These are phyloP conservation scores for Trichoderma simmonsii DNA, from an alignment of 2,329 filamentous ascomycete species.

Conservation along the genomic window DNA sequence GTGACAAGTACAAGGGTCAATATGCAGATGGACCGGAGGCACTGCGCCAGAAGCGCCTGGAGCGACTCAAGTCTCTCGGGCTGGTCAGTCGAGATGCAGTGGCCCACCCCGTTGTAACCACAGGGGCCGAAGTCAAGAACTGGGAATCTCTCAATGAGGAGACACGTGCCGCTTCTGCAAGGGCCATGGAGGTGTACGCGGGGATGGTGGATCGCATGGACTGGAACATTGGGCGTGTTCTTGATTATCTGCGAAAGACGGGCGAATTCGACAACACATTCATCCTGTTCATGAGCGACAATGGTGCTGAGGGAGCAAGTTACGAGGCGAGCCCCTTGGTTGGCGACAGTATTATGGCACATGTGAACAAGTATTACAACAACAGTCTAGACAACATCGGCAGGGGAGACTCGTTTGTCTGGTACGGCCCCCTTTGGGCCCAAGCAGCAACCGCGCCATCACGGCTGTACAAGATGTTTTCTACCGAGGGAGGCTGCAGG, in stretches of 20 bases:
- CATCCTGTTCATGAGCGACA: conserved; percentile 61
- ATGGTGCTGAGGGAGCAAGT: conserved; percentile 58
- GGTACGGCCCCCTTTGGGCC: conserved; percentile 58
- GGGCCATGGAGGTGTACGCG: conserved; percentile 60
- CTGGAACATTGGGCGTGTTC: conserved; percentile 55
- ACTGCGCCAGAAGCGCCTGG: conserved; percentile 50
- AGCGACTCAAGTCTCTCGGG: conserved; percentile 54
- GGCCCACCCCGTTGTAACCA: conserved; percentile 47
- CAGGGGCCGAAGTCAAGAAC: conserved; percentile 39
- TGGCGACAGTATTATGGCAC: conserved; percentile 49
- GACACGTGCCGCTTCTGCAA: conserved; percentile 46
- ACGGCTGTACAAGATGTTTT: conserved; percentile 37
- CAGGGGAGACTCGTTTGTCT: conserved; percentile 55
- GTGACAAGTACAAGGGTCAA: conserved; percentile 55
- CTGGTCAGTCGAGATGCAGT: conserved; percentile 50
- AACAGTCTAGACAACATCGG: conserved; percentile 52
- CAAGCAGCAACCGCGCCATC: conserved; percentile 38
- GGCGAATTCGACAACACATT: conserved; percentile 63
- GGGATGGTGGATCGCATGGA: conserved; percentile 64
- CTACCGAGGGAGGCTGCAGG: conserved; percentile 48
- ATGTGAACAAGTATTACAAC: conserved; percentile 50
- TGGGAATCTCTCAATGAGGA: conserved; percentile 47
- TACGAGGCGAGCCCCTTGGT: conserved; percentile 59
- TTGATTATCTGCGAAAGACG: conserved; percentile 52
- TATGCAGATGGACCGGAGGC: conserved; percentile 61